phyloP scores from a whole-genome alignment of 371 early-diverging fungal species.

The Catenaria anguillulae region DNA sequence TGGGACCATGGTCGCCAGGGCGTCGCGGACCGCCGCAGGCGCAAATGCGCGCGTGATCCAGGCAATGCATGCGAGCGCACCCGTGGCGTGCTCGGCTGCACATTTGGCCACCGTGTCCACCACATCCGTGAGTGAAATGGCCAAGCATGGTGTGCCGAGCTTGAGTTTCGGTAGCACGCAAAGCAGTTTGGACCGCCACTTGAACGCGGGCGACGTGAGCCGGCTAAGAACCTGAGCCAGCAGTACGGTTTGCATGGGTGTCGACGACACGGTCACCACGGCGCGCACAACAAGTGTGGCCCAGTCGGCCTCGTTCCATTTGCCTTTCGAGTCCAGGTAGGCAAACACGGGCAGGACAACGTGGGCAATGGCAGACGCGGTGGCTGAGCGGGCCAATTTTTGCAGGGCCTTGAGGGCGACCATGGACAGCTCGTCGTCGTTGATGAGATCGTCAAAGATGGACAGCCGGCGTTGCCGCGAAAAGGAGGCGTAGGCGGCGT shows the following conservation, averaged over 20 bases:
- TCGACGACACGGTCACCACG: not conserved
- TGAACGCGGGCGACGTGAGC: not conserved
- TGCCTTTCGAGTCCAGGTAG: not conserved
- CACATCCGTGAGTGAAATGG: not conserved
- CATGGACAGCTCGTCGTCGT: not conserved
- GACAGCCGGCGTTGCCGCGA: not conserved
- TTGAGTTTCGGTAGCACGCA: not conserved
- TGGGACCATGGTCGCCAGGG: not conserved
- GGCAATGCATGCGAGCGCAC: not conserved
- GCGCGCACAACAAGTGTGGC: not conserved
- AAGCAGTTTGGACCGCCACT: not conserved
- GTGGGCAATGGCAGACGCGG: not conserved
- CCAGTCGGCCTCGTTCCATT: not conserved
- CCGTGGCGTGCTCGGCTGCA: not conserved
- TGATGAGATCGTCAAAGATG: slow-evolving; percentile 1
- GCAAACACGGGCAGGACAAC: not conserved
- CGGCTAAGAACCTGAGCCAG: not conserved
- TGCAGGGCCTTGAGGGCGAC: slow-evolving; percentile 2
- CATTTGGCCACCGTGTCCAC: not conserved
- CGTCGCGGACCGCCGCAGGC: not conserved
- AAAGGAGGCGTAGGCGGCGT: not conserved
- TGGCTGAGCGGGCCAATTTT: not conserved
- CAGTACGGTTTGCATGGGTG: not conserved
- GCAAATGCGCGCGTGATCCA: not conserved
- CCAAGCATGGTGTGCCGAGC: not conserved